Conservation (phyloP, 2,329 filamentous ascomycete genomes). For the Rutstroemia sydowiana region DNA sequence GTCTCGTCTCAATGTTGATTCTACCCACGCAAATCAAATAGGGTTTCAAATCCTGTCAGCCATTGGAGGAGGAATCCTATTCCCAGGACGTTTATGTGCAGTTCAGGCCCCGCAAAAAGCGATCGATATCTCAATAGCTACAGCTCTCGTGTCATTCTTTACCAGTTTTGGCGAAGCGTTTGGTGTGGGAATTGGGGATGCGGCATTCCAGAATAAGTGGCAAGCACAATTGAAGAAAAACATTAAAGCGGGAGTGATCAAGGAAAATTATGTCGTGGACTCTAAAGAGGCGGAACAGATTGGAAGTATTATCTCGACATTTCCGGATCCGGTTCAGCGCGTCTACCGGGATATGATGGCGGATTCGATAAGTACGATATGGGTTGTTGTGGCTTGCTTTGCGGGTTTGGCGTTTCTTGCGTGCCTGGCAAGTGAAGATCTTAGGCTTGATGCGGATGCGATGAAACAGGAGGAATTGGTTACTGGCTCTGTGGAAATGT, state of each 20-base stretch:
- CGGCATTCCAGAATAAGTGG: slow-evolving; percentile 20
- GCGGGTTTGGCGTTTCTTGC: slow-evolving; percentile 8
- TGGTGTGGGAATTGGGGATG: slow-evolving; percentile 24
- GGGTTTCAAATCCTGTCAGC: slow-evolving; percentile 15
- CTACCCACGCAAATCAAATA: slow-evolving; percentile 8
- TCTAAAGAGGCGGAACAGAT: slow-evolving; percentile 13
- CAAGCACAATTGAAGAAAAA: slow-evolving; percentile 1
- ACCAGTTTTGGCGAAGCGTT: slow-evolving; percentile 24
- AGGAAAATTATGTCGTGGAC: slow-evolving; percentile 7
- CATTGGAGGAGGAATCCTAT: slow-evolving; percentile 13
- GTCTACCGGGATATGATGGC: slow-evolving; percentile 14
- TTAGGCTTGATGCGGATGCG: neutral
- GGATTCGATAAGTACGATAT: slow-evolving; percentile 12
- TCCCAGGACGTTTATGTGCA: slow-evolving; percentile 14
- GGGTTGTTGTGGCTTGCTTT: slow-evolving; percentile 12
- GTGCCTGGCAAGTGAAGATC: neutral
- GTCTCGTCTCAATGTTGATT: slow-evolving; percentile 10
- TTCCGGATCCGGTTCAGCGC: slow-evolving; percentile 6
- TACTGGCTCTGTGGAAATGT: neutral
- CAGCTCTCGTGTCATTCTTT: slow-evolving; percentile 20
- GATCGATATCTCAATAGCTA: slow-evolving; percentile 17
- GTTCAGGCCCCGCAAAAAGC: slow-evolving; percentile 13
- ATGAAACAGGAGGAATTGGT: neutral
- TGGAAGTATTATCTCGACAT: slow-evolving; percentile 5
- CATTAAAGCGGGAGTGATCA: neutral